Conservation (phyloP, 192 early-diverging fungal genomes). For the Coemansia sp. region DNA sequence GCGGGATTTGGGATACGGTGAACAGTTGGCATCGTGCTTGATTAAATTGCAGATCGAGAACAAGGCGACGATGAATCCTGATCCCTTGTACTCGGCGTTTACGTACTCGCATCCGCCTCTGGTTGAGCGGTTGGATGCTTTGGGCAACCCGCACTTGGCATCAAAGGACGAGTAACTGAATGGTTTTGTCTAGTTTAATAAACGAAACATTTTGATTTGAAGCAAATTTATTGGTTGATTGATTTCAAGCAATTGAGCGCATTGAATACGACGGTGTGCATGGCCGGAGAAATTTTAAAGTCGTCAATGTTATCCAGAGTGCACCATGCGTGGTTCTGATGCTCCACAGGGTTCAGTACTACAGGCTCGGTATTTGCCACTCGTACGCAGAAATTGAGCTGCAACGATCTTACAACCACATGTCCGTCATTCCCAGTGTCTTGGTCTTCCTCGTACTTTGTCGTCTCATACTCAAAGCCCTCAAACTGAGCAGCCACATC, state of each 20-base stretch:
- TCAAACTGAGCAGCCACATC: constrained; percentile 31
- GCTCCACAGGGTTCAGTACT: constrained; percentile 32
- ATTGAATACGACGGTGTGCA: constrained; percentile 35
- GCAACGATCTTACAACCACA: constrained; percentile 20
- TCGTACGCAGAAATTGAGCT: constrained; percentile 46
- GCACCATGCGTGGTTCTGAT: constrained; percentile 30
- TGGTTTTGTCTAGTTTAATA: too few species aligned
- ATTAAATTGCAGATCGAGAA: constrained; percentile 93
- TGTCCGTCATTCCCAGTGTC: neutral
- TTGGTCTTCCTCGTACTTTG: constrained; percentile 32
- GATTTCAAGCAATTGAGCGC: constrained; percentile 6
- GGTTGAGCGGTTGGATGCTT: constrained; percentile 76
- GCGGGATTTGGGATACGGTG: constrained; percentile 76
- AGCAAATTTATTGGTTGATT: neutral
- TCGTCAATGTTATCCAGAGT: constrained; percentile 21
- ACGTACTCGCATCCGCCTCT: constrained; percentile 91
- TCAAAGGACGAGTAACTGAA: constrained; percentile 46
- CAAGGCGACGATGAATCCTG: constrained; percentile 81
- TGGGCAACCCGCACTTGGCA: constrained; percentile 53
- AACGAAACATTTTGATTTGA: neutral
- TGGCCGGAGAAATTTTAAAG: constrained; percentile 34
- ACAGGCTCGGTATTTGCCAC: constrained; percentile 3
- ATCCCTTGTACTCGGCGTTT: constrained; percentile 86
- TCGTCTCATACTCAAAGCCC: constrained; percentile 36
- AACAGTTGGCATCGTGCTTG: constrained; percentile 69